These are phyloP conservation scores for Chrysosporium keratinophilum DNA, from an alignment of 2,329 filamentous ascomycete species.

Conservation along the genomic window DNA sequence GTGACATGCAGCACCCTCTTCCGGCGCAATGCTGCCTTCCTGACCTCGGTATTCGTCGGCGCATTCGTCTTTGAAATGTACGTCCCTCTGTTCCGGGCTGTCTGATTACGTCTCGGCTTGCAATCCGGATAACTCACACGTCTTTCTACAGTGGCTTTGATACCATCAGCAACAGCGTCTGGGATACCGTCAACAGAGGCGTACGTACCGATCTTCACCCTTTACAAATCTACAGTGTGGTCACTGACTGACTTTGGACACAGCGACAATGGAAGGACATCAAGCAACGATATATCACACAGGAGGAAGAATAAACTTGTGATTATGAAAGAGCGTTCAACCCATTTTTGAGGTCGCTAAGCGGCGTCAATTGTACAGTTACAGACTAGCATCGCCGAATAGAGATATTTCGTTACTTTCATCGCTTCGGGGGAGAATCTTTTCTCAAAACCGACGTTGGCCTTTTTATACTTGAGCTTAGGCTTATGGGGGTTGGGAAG, in stretches of 20 bases:
- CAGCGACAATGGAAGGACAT: conserved; percentile 99
- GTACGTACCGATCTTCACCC: conserved; percentile 48
- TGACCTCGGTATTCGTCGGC: conserved; percentile 71
- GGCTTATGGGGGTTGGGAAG: not conserved
- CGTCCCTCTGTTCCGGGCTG: conserved; percentile 26
- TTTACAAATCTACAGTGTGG: not conserved
- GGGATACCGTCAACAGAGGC: conserved; percentile 84
- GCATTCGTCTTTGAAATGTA: conserved; percentile 95
- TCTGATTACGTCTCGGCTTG: not conserved
- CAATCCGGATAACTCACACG: conserved; percentile 9
- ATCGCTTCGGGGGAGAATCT: not conserved
- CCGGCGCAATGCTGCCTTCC: conserved; percentile 78
- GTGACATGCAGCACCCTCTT: conserved; percentile 58
- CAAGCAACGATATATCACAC: conserved; percentile 73
- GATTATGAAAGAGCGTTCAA: not conserved
- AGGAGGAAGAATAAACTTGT: conserved; percentile 41
- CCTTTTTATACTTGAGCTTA: not conserved
- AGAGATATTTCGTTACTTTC: conserved; percentile 6
- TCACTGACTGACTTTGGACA: conserved; percentile 17
- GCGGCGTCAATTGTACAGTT: conserved; percentile 7
- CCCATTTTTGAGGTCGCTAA: not conserved
- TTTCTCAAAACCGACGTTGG: not conserved
- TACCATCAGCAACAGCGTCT: conserved; percentile 68
- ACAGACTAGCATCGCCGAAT: conserved; percentile 8
- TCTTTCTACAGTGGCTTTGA: conserved; percentile 62